Percentiles rank a stretch among this genome's conserved stretches.
Conservation (phyloP, 2,329 filamentous ascomycete genomes). For the Sporothrix brunneoviolacea region DNA sequence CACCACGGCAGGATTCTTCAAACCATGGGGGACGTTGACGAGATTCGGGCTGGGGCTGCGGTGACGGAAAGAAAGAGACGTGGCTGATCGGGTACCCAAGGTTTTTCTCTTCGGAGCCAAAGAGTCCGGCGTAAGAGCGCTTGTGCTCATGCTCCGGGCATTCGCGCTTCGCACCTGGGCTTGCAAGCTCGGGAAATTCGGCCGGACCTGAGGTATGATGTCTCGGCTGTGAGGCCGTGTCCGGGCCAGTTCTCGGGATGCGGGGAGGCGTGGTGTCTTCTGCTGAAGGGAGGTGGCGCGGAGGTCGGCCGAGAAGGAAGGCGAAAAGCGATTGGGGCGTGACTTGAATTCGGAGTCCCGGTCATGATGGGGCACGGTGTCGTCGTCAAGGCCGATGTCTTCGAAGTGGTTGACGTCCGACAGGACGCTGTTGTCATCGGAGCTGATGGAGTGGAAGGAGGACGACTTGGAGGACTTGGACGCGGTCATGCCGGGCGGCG, state of each 20-base stretch:
- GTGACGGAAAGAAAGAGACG: constrained; percentile 35
- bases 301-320: constrained; percentile 38
- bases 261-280: constrained; percentile 22
- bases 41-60: constrained; percentile 46
- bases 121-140: constrained; percentile 27
- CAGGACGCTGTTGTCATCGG: constrained; percentile 63
- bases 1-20: constrained; percentile 35
- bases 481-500: constrained; percentile 68
- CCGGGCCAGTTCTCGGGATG: constrained; percentile 26
- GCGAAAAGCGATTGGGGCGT: constrained; percentile 43
- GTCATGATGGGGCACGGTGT: constrained; percentile 29
- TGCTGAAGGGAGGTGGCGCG: constrained; percentile 27
- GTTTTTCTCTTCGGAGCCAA: constrained; percentile 22
- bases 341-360: constrained; percentile 32
- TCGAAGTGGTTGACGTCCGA: constrained; percentile 81
- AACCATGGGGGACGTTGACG: constrained; percentile 36
- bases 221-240: constrained; percentile 25
- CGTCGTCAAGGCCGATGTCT: constrained; percentile 79
- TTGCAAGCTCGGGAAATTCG: constrained; percentile 39
- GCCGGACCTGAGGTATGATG: constrained; percentile 31
- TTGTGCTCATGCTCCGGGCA: constrained; percentile 44
- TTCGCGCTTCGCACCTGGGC: constrained; percentile 40
- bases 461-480: constrained; percentile 91
- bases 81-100: constrained; percentile 31
- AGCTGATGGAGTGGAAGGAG: constrained; percentile 73